phyloP scores from a whole-genome alignment of 1,139 yeast species.

The Candida gigantensis region DNA sequence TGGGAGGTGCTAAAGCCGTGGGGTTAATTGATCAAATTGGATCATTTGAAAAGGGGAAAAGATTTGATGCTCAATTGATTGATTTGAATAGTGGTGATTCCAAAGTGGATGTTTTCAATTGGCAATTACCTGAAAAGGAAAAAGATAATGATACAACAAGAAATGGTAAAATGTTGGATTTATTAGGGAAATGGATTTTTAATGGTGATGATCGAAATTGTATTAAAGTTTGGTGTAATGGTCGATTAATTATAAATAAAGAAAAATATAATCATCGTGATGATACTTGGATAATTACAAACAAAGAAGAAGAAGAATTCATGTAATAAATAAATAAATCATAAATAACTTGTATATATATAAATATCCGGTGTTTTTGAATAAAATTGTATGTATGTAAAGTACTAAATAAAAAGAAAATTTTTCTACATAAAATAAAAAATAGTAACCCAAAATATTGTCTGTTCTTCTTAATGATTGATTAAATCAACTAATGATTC shows the following conservation, averaged over 20 bases:
- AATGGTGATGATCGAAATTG: conserved; percentile 94
- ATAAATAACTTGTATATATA: no score
- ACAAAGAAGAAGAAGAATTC: no score
- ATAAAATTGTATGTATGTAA: no score
- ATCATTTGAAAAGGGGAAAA: conserved; percentile 70
- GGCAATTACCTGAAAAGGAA: conserved; percentile 61
- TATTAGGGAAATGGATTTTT: conserved; percentile 90
- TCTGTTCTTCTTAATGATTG: conserved; percentile 35
- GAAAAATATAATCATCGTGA: conserved; percentile 8
- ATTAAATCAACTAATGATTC: conserved; percentile 49
- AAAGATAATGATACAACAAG: background rate
- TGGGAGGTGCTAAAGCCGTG: conserved; percentile 87
- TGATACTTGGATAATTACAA: conserved; percentile 8
- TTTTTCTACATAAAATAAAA: conserved; percentile 5
- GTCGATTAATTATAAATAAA: conserved; percentile 57
- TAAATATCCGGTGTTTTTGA: no score
- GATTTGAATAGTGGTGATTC: conserved; percentile 56
- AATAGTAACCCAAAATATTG: no score
- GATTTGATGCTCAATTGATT: conserved; percentile 81
- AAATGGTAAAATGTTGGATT: conserved; percentile 40
- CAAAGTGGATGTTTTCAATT: conserved; percentile 71
- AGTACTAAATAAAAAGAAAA: no score
- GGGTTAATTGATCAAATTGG: conserved; percentile 63
- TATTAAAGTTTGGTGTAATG: conserved; percentile 78
- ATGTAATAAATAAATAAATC: no score